A percentile compares a stretch with the other conserved stretches of the same genome.
These are phyloP conservation scores for Calonectria montana DNA, from an alignment of 2,329 filamentous ascomycete species.

Conservation along the genomic window DNA sequence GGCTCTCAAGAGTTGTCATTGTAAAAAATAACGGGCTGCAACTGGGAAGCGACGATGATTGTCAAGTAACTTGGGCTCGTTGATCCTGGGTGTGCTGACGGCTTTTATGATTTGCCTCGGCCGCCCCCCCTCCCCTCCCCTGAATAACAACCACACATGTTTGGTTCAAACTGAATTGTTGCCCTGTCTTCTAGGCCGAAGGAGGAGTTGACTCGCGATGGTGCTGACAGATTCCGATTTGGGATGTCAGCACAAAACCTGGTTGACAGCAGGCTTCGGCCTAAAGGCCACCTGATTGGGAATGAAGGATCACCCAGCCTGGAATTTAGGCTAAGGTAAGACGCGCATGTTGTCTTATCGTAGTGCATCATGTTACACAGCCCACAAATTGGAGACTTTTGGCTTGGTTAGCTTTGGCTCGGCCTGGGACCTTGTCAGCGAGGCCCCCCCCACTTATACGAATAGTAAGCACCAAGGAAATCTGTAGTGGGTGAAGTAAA, in stretches of 20 bases:
- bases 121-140: not conserved
- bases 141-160: not conserved
- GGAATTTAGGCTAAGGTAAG: not conserved
- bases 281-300: not conserved
- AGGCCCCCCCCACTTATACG: not conserved
- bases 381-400: not conserved
- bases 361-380: not conserved
- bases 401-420: too few relatives aligned
- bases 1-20: conserved; percentile 30
- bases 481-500: not conserved
- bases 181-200: too few relatives aligned
- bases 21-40: not conserved
- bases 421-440: not conserved
- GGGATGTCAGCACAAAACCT: not conserved
- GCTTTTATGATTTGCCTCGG: not conserved
- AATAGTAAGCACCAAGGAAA: not conserved
- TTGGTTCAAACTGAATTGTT: not conserved
- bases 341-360: not conserved
- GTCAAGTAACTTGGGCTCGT: not conserved
- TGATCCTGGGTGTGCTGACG: not conserved
- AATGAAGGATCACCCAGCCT: not conserved
- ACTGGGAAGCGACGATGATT: too few relatives aligned
- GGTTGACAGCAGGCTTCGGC: not conserved
- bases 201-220: not conserved
- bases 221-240: not conserved